A percentile compares a stretch with the other conserved stretches of the same genome.
Conservation (phyloP, 371 early-diverging fungal species). For the Mucor plumbeus region DNA sequence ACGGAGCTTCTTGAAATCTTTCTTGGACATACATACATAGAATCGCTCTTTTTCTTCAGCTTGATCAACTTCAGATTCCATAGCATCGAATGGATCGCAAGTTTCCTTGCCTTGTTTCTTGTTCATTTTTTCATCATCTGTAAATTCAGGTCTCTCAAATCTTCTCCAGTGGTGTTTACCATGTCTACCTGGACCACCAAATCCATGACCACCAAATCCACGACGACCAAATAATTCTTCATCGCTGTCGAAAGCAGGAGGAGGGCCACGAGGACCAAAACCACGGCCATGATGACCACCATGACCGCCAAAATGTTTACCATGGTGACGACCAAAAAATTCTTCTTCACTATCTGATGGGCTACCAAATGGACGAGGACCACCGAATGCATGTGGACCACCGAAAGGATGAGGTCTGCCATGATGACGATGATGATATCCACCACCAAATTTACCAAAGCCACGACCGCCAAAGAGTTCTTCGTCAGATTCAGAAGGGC, state of each 20-base stretch:
- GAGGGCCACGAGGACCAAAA: background rate
- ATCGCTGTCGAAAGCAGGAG: background rate
- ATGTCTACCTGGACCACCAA: background rate
- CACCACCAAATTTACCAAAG: background rate
- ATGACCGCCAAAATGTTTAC: background rate
- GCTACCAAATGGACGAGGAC: background rate
- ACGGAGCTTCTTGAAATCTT: no score
- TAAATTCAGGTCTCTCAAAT: background rate
- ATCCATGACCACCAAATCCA: background rate
- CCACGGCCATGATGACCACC: background rate
- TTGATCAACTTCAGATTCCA: no score
- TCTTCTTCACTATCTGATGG: background rate
- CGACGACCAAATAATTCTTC: background rate
- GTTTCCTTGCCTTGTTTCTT: no score
- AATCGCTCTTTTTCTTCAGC: no score
- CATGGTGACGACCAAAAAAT: background rate
- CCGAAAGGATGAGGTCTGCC: background rate
- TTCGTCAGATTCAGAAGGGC: background rate
- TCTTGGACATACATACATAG: no score
- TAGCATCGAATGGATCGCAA: no score
- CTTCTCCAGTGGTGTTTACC: background rate
- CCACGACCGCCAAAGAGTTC: background rate
- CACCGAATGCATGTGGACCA: background rate
- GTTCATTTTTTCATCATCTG: no score
- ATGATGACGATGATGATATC: background rate